Evolutionary conservation across 257 asterid species (phyloP).

Genomic region (Penstemon newberryi): DNA sequence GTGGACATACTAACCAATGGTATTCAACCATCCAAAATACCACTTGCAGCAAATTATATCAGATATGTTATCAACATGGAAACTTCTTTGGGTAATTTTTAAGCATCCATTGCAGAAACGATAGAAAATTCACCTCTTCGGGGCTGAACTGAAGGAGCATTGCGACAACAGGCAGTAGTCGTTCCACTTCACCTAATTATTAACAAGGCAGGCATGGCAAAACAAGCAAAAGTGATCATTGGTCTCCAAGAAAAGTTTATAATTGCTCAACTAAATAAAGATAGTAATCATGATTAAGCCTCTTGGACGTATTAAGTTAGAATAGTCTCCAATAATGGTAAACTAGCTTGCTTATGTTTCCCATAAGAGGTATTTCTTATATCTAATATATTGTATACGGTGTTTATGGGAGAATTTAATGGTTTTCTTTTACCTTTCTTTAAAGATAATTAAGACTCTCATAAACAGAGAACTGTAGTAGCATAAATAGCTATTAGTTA

Average conservation of each 20-base stretch:
- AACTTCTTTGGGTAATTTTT: constrained; percentile 2
- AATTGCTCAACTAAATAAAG: neutral
- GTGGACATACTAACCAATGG: neutral
- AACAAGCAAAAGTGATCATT: constrained; percentile 3
- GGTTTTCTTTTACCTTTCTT: no score
- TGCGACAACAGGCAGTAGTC: constrained; percentile 91
- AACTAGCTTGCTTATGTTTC: neutral
- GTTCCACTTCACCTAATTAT: constrained; percentile 88
- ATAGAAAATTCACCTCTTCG: constrained; percentile 65
- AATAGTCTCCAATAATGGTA: neutral
- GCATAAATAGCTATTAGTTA: neutral
- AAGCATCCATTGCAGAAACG: constrained; percentile 14
- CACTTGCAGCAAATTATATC: constrained; percentile 5
- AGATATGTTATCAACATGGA: constrained; percentile 9
- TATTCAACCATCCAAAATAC: neutral
- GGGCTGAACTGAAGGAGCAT: constrained; percentile 99
- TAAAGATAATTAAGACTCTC: neutral
- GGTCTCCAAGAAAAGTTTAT: constrained; percentile 4
- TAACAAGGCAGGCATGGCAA: constrained; percentile 11
- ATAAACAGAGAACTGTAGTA: neutral
- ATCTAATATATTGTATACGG: no score
- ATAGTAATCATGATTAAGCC: neutral
- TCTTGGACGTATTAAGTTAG: neutral
- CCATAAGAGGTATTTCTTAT: neutral
- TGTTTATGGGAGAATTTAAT: neutral